These are phyloP conservation scores for Wickerhamomyces ciferrii DNA, from an alignment of 805 yeast species.

Conservation along the genomic window DNA sequence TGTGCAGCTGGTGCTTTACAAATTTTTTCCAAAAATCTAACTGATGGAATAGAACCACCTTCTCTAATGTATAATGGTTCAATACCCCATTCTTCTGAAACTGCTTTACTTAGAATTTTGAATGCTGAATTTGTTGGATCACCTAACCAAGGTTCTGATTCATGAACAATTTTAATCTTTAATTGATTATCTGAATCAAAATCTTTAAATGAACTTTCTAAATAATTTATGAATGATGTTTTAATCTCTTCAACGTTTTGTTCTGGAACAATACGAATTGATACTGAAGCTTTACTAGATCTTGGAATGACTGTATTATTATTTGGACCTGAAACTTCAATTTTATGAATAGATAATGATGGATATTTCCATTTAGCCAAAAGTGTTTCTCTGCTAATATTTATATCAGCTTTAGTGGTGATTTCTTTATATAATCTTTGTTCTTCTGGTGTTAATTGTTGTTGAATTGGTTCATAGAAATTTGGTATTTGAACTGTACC, in stretches of 20 bases:
- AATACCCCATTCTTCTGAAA: conserved; percentile 66
- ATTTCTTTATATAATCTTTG: conserved; percentile 57
- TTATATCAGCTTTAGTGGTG: conserved; percentile 30
- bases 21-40: conserved; percentile 75
- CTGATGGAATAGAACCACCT: conserved; percentile 95
- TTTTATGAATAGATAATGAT: conserved; percentile 78
- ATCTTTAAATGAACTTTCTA: conserved; percentile 41
- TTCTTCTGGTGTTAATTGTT: conserved; percentile 49
- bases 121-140: conserved; percentile 75
- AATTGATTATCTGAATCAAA: conserved; percentile 60
- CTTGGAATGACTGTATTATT: conserved; percentile 89
- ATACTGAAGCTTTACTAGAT: conserved; percentile 66
- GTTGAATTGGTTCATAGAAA: conserved; percentile 64
- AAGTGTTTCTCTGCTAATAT: conserved; percentile 41
- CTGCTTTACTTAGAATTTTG: conserved; percentile 55
- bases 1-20: conserved; percentile 91
- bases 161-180: conserved; percentile 59
- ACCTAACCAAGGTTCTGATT: conserved; percentile 96
- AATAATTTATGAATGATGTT: conserved; percentile 36
- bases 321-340: conserved; percentile 85
- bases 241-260: conserved; percentile 66
- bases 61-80: conserved; percentile 88
- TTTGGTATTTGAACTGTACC: conserved; percentile 59
- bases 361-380: conserved; percentile 88
- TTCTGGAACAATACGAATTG: conserved; percentile 85